Evolutionary conservation across 768 basidiomycete species (phyloP), one percentile per base, ranked within the genome.

Genomic region (Russula virescens): DNA sequence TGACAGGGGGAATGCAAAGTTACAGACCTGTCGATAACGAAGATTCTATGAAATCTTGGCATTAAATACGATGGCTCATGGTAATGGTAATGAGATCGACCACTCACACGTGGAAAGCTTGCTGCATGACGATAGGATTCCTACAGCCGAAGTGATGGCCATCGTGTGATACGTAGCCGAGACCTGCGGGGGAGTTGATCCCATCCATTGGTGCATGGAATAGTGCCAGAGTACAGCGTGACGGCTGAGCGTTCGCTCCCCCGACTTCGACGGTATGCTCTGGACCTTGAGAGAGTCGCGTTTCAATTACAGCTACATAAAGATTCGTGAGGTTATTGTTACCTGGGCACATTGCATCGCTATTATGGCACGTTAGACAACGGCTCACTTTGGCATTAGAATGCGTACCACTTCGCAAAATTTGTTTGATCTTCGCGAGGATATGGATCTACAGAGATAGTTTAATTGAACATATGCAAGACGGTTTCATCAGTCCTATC

Each of bases 21-120:
- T 83, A 69, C 31, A 77, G 7, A 80, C 80, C 73, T 76, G 55
- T 83, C 83, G 61, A 80, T 79, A 21, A 83, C 80, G 52, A 84
- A 84, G 11, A 83, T 79, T 2, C 81, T 62, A 14, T 13, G 26
- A 16, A 28, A 28, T 6, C 16, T 25, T 18, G 9, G 3, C 3
- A n/a, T 34, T 49, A 11, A 28, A 35, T 21, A 13, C 4, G 31
- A n/a, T 35, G 13, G n/a, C 8, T 31, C 5, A 43, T 35, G n/a
- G n/a, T 8, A 26, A 11, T 9, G 8, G 1, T 18, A 34, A 14
- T 1, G 7, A 31, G 16, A 35, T 35, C 23, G 25, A 21, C 1
- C 1, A 77, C 83, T 63, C 68, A 84, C 82, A 86, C 82, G 69
- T 86, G 85, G 73, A 80, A 84, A 0, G 84, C 77, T 66, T 81